Evolutionary conservation across 148 eudicot genomes (phyloP).

Genomic region (Tetragonia tetragonoides): DNA sequence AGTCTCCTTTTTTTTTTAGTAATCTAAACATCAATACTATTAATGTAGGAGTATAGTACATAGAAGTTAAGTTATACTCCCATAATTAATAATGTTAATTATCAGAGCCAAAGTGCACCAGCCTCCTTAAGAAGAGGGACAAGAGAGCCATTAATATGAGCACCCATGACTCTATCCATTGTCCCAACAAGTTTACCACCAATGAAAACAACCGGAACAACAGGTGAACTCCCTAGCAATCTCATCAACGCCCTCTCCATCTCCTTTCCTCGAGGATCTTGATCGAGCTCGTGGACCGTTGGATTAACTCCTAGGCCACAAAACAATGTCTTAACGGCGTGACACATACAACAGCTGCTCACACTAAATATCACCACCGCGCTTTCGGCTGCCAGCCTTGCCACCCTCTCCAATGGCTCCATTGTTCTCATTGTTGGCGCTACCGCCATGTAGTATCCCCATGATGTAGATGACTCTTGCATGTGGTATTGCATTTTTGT

Average conservation of each 20-base stretch:
- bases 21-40: no score
- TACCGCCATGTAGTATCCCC: constrained; percentile 29
- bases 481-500: constrained; percentile 11
- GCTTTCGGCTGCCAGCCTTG: constrained; percentile 44
- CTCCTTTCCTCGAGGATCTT: constrained; percentile 55
- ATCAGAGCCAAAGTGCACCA: constrained; percentile 45
- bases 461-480: constrained; percentile 3
- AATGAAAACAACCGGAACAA: constrained; percentile 50
- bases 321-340: constrained; percentile 65
- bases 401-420: constrained; percentile 50
- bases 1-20: no score
- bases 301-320: constrained; percentile 71
- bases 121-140: constrained; percentile 57
- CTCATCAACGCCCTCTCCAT: constrained; percentile 49
- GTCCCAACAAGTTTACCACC: constrained; percentile 60
- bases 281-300: constrained; percentile 62
- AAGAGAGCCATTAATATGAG: constrained; percentile 52
- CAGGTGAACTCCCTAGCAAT: constrained; percentile 35
- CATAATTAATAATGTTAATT: neutral
- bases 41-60: neutral
- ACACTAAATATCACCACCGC: constrained; percentile 70
- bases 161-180: constrained; percentile 57
- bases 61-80: neutral
- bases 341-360: constrained; percentile 76
- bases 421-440: constrained; percentile 12